Percentiles rank a stretch among this genome's conserved stretches.
Conservation (phyloP, 176 grass and related monocot genomes). For the Musa beccarii region DNA sequence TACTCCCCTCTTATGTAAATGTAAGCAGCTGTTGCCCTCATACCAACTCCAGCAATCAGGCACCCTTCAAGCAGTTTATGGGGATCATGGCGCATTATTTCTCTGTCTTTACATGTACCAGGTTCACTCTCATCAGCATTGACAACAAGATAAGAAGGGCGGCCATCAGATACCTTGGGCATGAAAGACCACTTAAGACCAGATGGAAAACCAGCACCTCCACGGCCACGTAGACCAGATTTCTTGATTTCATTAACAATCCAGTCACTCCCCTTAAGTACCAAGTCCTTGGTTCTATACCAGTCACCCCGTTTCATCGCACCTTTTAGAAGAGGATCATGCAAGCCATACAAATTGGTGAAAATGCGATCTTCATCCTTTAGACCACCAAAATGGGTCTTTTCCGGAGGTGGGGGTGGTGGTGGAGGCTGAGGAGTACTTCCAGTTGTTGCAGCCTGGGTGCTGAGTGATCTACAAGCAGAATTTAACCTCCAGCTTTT, state of each 20-base stretch:
- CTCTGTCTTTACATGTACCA: conserved; percentile 92
- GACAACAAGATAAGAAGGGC: conserved; percentile 84
- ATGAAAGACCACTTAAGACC: conserved; percentile 98
- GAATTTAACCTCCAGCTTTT: background rate
- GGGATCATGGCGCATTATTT: conserved; percentile 89
- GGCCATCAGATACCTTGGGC: conserved; percentile 84
- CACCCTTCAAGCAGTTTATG: conserved; percentile 95
- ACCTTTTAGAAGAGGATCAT: background rate
- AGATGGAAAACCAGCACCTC: conserved; percentile 85
- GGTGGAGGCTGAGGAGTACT: background rate
- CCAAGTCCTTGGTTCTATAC: background rate
- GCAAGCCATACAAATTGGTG: background rate
- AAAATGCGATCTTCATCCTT: background rate
- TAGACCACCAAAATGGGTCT: background rate
- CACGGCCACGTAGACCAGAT: conserved; percentile 83
- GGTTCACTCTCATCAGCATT: conserved; percentile 98
- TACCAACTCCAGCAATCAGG: conserved; percentile 84
- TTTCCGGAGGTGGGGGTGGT: background rate
- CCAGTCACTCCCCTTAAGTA: conserved; percentile 27
- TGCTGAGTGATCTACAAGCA: background rate
- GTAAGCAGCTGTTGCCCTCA: conserved; percentile 86
- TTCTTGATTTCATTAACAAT: conserved; percentile 90
- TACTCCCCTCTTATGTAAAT: conserved; percentile 95
- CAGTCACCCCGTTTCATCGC: conserved; percentile 1
- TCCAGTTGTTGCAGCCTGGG: background rate